phyloP scores from a whole-genome alignment of 1,284 basidiomycete genomes.

The Butyriboletus appendiculatus region DNA sequence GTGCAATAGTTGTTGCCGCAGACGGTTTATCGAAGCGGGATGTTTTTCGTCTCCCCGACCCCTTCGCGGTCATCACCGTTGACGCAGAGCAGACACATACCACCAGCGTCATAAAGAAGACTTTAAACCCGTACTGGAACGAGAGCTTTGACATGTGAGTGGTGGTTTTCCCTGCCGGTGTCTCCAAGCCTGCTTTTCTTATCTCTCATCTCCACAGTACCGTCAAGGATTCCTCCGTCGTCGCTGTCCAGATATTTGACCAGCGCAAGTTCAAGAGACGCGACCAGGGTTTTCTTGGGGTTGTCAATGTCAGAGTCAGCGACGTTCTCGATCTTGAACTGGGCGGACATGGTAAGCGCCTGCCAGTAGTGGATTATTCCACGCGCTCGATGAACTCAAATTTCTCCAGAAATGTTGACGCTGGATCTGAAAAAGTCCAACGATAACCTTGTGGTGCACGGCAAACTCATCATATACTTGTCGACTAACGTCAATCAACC shows the following conservation, averaged over 20 bases:
- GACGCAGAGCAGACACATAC: slow-evolving; percentile 95
- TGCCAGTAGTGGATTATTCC: slow-evolving; percentile 1
- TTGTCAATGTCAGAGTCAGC: slow-evolving; percentile 89
- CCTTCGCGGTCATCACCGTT: slow-evolving; percentile 93
- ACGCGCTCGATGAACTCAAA: background rate
- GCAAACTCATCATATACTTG: slow-evolving; percentile 88
- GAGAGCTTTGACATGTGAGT: slow-evolving; percentile 87
- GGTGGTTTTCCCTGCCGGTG: background rate
- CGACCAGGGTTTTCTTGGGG: slow-evolving; percentile 94
- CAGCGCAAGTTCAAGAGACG: slow-evolving; percentile 96
- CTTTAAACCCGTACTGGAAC: slow-evolving; percentile 93
- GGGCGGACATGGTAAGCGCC: slow-evolving; percentile 80
- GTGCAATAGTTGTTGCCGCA: slow-evolving; percentile 76
- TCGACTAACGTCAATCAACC: slow-evolving; percentile 82
- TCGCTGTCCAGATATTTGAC: slow-evolving; percentile 96
- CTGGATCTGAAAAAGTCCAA: slow-evolving; percentile 89
- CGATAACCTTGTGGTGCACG: slow-evolving; percentile 87
- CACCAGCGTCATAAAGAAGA: slow-evolving; percentile 88
- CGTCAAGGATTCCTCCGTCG: slow-evolving; percentile 88
- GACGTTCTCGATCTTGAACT: slow-evolving; percentile 90
- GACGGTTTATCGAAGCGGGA: slow-evolving; percentile 89
- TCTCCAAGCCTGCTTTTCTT: background rate
- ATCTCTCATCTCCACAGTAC: slow-evolving; percentile 47
- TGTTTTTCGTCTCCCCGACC: slow-evolving; percentile 90
- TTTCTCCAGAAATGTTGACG: slow-evolving; percentile 78